phyloP scores from a whole-genome alignment of 176 grass and related monocot species.

The Alloteropsis semialata region DNA sequence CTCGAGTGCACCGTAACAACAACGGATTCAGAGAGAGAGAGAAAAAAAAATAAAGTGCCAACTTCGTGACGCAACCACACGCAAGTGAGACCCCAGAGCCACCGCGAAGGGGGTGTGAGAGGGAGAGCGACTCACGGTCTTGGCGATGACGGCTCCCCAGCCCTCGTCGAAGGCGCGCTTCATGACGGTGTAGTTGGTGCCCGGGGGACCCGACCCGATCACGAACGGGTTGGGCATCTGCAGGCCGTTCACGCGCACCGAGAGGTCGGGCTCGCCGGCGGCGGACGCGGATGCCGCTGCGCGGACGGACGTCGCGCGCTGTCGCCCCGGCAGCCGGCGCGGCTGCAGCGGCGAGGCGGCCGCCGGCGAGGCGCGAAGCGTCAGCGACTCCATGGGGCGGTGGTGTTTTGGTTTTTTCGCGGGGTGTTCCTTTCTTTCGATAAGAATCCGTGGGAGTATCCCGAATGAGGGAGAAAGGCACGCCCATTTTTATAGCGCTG shows the following conservation, averaged over 20 bases:
- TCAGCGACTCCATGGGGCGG: conserved; percentile 61
- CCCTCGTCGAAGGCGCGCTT: conserved; percentile 98
- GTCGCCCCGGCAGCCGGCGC: conserved; percentile 13
- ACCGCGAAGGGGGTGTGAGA: background rate
- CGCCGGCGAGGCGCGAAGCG: conserved; percentile 49
- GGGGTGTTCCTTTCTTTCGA: background rate
- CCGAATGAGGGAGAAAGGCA: conserved; percentile 40
- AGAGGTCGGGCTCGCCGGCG: conserved; percentile 70
- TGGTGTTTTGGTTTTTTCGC: background rate
- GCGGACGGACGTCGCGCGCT: conserved; percentile 24
- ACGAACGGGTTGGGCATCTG: conserved; percentile 98
- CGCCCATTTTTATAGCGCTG: conserved; percentile 13
- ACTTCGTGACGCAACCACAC: background rate
- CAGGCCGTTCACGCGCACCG: conserved; percentile 87
- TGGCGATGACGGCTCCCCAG: conserved; percentile 97
- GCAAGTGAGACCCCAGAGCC: background rate
- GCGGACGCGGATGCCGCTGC: conserved; percentile 13
- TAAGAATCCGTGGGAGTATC: conserved; percentile 45
- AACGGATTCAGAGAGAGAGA: background rate
- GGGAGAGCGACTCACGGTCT: conserved; percentile 58
- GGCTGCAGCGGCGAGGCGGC: conserved; percentile 36
- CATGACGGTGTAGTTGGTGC: conserved; percentile 99
- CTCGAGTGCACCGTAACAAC: background rate
- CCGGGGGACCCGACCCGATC: conserved; percentile 92
- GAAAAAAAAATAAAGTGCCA: background rate